phyloP scores from a whole-genome alignment of 768 basidiomycete species.

The Leccinum obscurum region DNA sequence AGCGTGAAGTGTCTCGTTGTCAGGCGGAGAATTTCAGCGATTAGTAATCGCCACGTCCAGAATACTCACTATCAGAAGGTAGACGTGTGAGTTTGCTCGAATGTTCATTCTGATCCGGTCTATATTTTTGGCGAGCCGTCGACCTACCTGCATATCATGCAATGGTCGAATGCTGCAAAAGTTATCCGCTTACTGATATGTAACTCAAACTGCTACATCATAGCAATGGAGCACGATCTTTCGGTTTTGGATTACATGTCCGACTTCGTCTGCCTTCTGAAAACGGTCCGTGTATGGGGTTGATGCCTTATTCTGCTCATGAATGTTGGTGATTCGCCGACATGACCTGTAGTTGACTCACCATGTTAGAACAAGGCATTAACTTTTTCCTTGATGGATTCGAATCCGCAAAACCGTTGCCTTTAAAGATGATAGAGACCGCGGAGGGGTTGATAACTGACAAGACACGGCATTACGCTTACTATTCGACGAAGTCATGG shows the following conservation, averaged over 20 bases:
- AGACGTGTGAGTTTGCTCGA: conserved; percentile 71
- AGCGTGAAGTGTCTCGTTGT: conserved; percentile 83
- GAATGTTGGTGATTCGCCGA: conserved; percentile 62
- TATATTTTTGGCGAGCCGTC: conserved; percentile 99
- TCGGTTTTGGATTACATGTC: conserved; percentile 98
- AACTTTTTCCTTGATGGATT: conserved; percentile 99
- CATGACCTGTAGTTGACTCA: conserved; percentile 3
- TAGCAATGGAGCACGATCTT: conserved; percentile 97
- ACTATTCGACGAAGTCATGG: conserved; percentile 94
- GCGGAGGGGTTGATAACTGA: conserved; percentile 87
- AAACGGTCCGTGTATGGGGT: conserved; percentile 98
- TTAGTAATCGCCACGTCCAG: conserved; percentile 63
- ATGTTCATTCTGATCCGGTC: conserved; percentile 6
- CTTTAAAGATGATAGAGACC: conserved; percentile 97
- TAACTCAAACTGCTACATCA: conserved; percentile 71
- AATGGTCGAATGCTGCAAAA: conserved; percentile 91
- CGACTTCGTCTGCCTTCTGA: conserved; percentile 91
- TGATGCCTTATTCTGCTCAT: conserved; percentile 90
- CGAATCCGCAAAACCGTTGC: conserved; percentile 88
- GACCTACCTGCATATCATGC: conserved; percentile 94
- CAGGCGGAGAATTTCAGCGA: conserved; percentile 95
- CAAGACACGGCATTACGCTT: conserved; percentile 87
- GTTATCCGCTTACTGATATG: conserved; percentile 84
- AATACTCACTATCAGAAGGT: conserved; percentile 67
- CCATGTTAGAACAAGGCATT: conserved; percentile 59